A percentile compares a stretch with the other conserved stretches of the same genome.
These are phyloP conservation scores for Fusarium dimerum DNA, from an alignment of 2,329 filamentous ascomycete species.

Conservation along the genomic window DNA sequence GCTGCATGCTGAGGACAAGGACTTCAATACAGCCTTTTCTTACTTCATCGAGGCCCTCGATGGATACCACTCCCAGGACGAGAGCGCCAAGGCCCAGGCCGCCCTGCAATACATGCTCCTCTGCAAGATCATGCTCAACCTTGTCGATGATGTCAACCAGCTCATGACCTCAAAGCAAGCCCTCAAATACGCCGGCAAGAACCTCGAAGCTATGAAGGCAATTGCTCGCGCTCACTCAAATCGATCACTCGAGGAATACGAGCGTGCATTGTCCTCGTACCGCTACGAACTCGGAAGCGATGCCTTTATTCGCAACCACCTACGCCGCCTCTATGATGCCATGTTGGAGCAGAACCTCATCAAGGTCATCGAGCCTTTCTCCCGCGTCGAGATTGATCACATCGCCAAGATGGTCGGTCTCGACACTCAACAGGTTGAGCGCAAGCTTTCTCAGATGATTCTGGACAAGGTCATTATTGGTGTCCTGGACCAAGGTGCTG, in stretches of 20 bases:
- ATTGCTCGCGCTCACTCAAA: conserved; percentile 95
- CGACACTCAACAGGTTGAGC: conserved; percentile 94
- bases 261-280: conserved; percentile 86
- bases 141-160: conserved; percentile 92
- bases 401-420: conserved; percentile 97
- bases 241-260: conserved; percentile 95
- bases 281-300: conserved; percentile 93
- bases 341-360: conserved; percentile 99
- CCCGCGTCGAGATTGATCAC: conserved; percentile 92
- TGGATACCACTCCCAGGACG: conserved; percentile 92
- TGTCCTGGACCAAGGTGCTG: conserved; percentile 95
- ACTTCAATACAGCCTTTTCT: conserved; percentile 98
- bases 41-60: conserved; percentile 99
- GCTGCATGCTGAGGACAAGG: conserved; percentile 96
- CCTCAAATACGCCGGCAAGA: conserved; percentile 92
- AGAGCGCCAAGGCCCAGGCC: conserved; percentile 85
- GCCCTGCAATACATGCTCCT: conserved; percentile 99
- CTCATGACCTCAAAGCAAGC: conserved; percentile 96
- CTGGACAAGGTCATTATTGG: conserved; percentile 98
- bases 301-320: conserved; percentile 94
- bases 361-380: conserved; percentile 99
- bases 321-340: conserved; percentile 92
- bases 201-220: conserved; percentile 98
- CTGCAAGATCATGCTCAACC: conserved; percentile 99
- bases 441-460: conserved; percentile 99